A percentile compares a stretch with the other conserved stretches of the same genome.
These are phyloP conservation scores for Diaporthe ilicicola DNA, from an alignment of 2,329 filamentous ascomycete species.

Conservation along the genomic window DNA sequence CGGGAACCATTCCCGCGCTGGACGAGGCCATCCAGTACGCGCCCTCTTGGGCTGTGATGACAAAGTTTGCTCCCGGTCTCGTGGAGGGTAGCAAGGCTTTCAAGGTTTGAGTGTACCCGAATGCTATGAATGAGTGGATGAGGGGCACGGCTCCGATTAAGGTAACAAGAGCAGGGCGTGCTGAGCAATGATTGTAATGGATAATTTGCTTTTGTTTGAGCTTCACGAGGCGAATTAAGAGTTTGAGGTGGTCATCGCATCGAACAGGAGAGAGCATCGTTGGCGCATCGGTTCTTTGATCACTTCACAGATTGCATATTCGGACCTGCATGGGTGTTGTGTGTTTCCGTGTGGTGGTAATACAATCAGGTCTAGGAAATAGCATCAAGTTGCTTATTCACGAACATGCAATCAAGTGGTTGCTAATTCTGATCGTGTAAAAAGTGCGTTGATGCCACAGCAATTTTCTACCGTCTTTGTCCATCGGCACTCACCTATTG, in stretches of 20 bases:
- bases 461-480: neutral
- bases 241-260: neutral
- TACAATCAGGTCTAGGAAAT: neutral
- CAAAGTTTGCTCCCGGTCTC: slow-evolving; percentile 79
- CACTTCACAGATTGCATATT: slow-evolving; percentile 17
- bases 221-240: neutral
- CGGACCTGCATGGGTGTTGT: neutral
- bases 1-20: slow-evolving; percentile 79
- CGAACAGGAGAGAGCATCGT: neutral
- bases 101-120: slow-evolving; percentile 51
- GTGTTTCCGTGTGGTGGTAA: neutral
- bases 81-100: slow-evolving; percentile 82
- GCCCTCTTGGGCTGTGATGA: slow-evolving; percentile 81
- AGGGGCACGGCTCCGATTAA: neutral
- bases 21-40: slow-evolving; percentile 81
- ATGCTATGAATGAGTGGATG: neutral
- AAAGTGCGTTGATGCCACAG: too few species aligned
- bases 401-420: neutral
- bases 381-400: neutral
- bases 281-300: neutral
- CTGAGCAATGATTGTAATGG: neutral
- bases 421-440: neutral
- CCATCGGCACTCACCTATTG: too few species aligned
- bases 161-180: neutral
- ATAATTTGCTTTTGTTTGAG: neutral